Evolutionary conservation across 768 basidiomycete genomes (phyloP), one percentile per base, ranked within the genome.

Genomic region (Hygrocybe punicea): DNA sequence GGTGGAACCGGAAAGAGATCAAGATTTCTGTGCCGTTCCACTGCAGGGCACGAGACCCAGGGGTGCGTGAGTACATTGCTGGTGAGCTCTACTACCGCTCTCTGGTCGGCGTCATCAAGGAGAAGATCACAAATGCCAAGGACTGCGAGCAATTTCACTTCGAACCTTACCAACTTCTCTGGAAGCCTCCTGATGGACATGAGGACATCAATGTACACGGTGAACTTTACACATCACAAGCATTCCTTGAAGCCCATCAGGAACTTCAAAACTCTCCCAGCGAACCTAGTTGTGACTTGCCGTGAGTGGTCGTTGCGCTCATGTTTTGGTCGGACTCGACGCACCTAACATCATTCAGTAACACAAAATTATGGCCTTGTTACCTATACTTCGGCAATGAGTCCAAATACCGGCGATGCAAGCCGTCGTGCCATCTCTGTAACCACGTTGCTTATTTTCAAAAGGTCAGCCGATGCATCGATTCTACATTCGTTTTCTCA

Each of bases 251-350:
- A 5, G 44, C 47, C 25, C 53, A 53, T 29, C 35, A 24, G n/a
- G 21, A 64, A 60, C 51, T 60, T 4, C 37, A 53, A 23, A 8
- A 4, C 5, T 51, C 49, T n/a, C 49, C 49, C 3, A 7, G 25
- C 2, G 49, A 51, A 33, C 49, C 49, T 4, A 40, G 24, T 6
- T 53, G 52, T 29, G 44, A 46, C 19, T 59, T 69, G 1, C 65
- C 62, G 8, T 47, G 60, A 1, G 48, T 51, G 2, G 46, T 72
- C 37, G 56, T 57, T 14, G 62, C 55, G 3, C 16, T 68, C 11
- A 71, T 73, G 68, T 58, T 71, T 34, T 69, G 64, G 58, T 73
- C 71, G 0, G 71, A 75, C 57, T 13, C 62, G 1, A 73, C 70
- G 3, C 69, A 70, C 13, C 58, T 75, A 0, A 61, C 72, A 1